Evolutionary conservation across 371 early-diverging fungal species (phyloP).

Genomic region (Mortierella sp.): DNA sequence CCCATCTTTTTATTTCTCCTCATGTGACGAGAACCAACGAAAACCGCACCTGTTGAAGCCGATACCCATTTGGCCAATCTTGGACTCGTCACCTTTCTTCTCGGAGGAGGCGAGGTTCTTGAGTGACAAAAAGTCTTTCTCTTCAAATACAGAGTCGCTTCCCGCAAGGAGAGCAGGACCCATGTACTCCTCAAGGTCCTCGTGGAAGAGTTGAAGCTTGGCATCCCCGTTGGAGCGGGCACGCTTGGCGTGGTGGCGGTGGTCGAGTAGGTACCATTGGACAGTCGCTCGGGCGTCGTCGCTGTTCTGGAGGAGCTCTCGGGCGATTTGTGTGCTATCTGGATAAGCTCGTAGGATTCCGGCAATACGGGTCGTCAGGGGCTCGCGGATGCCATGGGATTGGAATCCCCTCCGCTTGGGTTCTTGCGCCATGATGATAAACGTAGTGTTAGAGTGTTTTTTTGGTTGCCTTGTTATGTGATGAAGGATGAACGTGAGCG

Average conservation of each 20-base stretch:
- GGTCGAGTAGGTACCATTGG: conserved; percentile 59
- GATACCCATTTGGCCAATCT: conserved; percentile 57
- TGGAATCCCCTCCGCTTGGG: neutral
- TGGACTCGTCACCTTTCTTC: conserved; percentile 39
- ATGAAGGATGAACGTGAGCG: too few species aligned
- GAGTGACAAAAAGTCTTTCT: conserved; percentile 46
- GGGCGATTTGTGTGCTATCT: conserved; percentile 58
- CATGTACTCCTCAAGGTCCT: conserved; percentile 43
- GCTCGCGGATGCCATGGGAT: conserved; percentile 27
- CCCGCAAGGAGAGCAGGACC: conserved; percentile 58
- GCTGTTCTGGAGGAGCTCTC: conserved; percentile 59
- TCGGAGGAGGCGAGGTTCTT: conserved; percentile 48
- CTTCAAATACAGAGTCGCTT: conserved; percentile 44
- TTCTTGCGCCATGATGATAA: neutral
- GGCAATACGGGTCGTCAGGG: conserved; percentile 47
- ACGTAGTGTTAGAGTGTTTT: too few species aligned
- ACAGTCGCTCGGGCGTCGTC: conserved; percentile 53
- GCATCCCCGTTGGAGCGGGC: neutral
- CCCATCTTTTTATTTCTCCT: too few species aligned
- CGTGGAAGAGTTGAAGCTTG: conserved; percentile 14
- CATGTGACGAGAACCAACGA: too few species aligned
- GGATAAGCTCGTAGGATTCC: conserved; percentile 58
- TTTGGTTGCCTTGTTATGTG: too few species aligned
- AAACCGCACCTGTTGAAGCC: conserved; percentile 43
- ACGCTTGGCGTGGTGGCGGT: conserved; percentile 23